These are phyloP conservation scores for Boletus tylopilopsis DNA, from an alignment of 768 basidiomycete species.

Conservation along the genomic window DNA sequence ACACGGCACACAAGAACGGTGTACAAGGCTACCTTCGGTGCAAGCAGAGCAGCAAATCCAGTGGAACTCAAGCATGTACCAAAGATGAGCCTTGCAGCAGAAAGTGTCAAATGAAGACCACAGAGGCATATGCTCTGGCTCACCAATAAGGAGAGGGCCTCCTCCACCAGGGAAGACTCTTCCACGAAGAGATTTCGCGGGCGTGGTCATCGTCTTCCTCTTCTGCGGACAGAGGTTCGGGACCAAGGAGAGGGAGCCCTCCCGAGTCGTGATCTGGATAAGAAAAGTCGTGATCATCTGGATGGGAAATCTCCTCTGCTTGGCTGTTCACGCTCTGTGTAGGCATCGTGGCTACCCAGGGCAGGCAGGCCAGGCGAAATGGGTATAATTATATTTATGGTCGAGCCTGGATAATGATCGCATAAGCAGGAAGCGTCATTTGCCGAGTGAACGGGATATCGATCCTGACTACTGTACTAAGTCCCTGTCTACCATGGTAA, in stretches of 20 bases:
- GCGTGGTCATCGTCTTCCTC: slow-evolving; percentile 29
- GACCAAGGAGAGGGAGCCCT: slow-evolving; percentile 33
- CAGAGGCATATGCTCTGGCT: slow-evolving; percentile 13
- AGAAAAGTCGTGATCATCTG: slow-evolving; percentile 42
- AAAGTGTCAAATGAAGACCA: neutral
- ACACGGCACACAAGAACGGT: slow-evolving; percentile 70
- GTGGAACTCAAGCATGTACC: slow-evolving; percentile 52
- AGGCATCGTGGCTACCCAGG: slow-evolving; percentile 12
- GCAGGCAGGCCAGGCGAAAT: too few relatives aligned
- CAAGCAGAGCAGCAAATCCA: slow-evolving; percentile 54
- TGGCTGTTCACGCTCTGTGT: neutral
- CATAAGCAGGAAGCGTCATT: neutral
- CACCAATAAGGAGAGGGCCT: slow-evolving; percentile 73
- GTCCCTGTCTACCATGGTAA: slow-evolving; percentile 20
- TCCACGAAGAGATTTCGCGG: slow-evolving; percentile 24
- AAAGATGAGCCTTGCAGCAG: slow-evolving; percentile 50
- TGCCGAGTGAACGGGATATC: too few relatives aligned
- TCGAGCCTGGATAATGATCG: too few relatives aligned
- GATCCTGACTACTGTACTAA: neutral
- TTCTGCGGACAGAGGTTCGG: slow-evolving; percentile 11
- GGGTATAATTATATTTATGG: too few relatives aligned
- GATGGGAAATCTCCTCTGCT: slow-evolving; percentile 35
- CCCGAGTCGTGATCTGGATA: slow-evolving; percentile 32
- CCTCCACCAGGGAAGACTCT: slow-evolving; percentile 66
- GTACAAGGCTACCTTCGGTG: slow-evolving; percentile 71